phyloP scores from a whole-genome alignment of 1,284 basidiomycete species.

The Heterobasidion occidentale region DNA sequence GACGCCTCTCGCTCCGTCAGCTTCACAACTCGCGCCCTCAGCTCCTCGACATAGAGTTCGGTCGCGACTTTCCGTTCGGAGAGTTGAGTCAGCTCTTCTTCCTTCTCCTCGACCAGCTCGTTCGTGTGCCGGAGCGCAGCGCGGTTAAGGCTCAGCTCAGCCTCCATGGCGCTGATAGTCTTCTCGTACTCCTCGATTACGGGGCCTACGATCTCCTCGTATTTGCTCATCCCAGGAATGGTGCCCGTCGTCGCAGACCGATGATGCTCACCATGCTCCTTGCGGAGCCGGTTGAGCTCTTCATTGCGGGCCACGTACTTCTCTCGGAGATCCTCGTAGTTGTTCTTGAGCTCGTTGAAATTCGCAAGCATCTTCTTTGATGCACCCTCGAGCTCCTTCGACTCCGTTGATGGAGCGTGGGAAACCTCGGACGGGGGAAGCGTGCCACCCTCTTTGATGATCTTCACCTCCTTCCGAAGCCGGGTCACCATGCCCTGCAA shows the following conservation, averaged over 20 bases:
- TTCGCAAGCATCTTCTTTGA: conserved; percentile 65
- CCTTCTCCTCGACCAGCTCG: conserved; percentile 87
- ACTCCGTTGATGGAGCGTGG: conserved; percentile 5
- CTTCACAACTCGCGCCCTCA: conserved; percentile 75
- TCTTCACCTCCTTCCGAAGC: conserved; percentile 81
- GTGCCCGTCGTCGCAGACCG: conserved; percentile 47
- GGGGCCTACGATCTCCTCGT: conserved; percentile 94
- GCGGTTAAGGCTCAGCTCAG: conserved; percentile 84
- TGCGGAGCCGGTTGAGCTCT: conserved; percentile 72
- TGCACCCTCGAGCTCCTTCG: conserved; percentile 37
- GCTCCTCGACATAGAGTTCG: conserved; percentile 82
- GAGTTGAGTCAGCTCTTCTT: conserved; percentile 63
- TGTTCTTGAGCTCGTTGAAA: conserved; percentile 72
- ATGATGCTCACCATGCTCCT: conserved; percentile 70
- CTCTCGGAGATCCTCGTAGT: conserved; percentile 77
- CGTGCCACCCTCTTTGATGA: conserved; percentile 59
- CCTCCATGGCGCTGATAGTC: conserved; percentile 92
- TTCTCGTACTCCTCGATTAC: conserved; percentile 99
- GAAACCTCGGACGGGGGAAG: background rate
- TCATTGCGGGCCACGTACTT: conserved; percentile 83
- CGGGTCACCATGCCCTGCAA: conserved; percentile 81
- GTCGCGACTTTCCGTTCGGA: conserved; percentile 68
- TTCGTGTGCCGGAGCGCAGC: conserved; percentile 87
- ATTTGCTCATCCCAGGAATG: conserved; percentile 69
- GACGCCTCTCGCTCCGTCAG: conserved; percentile 84